Percentiles rank a stretch among this genome's conserved stretches.
These are phyloP conservation scores for Daldinia concentrica DNA, from an alignment of 495 filamentous ascomycete genomes.

Conservation along the genomic window DNA sequence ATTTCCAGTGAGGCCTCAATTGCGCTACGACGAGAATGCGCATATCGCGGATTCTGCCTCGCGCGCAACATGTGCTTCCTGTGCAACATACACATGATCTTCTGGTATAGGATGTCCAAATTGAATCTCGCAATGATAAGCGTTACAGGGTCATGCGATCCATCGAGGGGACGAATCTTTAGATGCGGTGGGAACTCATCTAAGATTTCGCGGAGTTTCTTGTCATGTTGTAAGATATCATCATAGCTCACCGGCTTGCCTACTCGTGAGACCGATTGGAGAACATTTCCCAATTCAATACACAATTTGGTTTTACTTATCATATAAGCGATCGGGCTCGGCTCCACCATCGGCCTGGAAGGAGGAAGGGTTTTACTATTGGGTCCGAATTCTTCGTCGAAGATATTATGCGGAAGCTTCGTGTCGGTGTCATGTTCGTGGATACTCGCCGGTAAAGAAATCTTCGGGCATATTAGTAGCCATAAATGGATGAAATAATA, in stretches of 20 bases:
- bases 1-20: conserved; percentile 82
- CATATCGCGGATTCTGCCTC: conserved; percentile 75
- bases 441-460: conserved; percentile 88
- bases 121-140: conserved; percentile 85
- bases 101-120: conserved; percentile 83
- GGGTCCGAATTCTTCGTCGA: conserved; percentile 92
- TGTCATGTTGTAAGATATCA: conserved; percentile 79
- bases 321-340: conserved; percentile 89
- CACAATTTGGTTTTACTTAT: conserved; percentile 78
- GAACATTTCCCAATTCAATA: conserved; percentile 62
- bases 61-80: conserved; percentile 80
- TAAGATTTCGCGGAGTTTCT: conserved; percentile 73
- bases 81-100: conserved; percentile 83
- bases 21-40: conserved; percentile 81
- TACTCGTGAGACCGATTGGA: conserved; percentile 60
- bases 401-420: conserved; percentile 85
- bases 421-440: conserved; percentile 84
- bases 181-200: conserved; percentile 74
- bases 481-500: neutral
- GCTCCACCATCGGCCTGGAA: conserved; percentile 75
- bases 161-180: conserved; percentile 72
- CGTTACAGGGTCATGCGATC: conserved; percentile 76
- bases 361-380: conserved; percentile 79
- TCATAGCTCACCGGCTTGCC: conserved; percentile 74
- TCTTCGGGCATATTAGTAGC: conserved; percentile 48